These are phyloP conservation scores for Mortierella sp. DNA, from an alignment of 371 early-diverging fungal species.

Conservation along the genomic window DNA sequence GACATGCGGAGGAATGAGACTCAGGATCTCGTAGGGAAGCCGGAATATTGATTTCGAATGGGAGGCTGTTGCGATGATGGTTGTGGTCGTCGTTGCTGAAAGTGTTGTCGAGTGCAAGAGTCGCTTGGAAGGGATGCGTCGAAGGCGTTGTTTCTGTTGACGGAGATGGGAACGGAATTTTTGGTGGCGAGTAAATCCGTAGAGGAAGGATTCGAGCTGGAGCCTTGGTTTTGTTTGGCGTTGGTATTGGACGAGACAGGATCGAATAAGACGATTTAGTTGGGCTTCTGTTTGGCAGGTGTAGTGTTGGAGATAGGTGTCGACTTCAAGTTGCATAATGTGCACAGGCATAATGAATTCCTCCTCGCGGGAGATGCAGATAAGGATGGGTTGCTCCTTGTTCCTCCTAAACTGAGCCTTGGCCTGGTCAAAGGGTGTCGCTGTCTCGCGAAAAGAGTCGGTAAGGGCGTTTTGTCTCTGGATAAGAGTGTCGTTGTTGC, in stretches of 20 bases:
- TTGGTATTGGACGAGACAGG: background rate
- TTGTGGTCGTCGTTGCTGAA: background rate
- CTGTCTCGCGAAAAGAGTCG: background rate
- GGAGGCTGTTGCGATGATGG: background rate
- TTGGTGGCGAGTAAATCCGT: background rate
- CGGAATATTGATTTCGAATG: conserved; percentile 14
- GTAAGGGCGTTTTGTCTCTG: too few relatives aligned
- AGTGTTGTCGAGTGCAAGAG: too few relatives aligned
- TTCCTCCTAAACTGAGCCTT: background rate
- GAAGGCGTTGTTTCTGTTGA: background rate
- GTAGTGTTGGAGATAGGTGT: background rate
- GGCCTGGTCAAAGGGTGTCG: background rate
- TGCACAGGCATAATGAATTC: too few relatives aligned
- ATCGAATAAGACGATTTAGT: background rate
- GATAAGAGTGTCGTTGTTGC: too few relatives aligned
- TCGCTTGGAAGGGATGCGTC: background rate
- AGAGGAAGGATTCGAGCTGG: background rate
- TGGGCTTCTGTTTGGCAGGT: background rate
- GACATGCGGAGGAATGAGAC: background rate
- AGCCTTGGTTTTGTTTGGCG: background rate
- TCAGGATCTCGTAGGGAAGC: conserved; percentile 3
- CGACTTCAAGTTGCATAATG: background rate
- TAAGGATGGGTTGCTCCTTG: background rate
- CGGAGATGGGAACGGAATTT: background rate
- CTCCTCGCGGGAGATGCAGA: background rate